Evolutionary conservation across 108 stramenopile species (phyloP).

Genomic region (Fistulifera solaris): DNA sequence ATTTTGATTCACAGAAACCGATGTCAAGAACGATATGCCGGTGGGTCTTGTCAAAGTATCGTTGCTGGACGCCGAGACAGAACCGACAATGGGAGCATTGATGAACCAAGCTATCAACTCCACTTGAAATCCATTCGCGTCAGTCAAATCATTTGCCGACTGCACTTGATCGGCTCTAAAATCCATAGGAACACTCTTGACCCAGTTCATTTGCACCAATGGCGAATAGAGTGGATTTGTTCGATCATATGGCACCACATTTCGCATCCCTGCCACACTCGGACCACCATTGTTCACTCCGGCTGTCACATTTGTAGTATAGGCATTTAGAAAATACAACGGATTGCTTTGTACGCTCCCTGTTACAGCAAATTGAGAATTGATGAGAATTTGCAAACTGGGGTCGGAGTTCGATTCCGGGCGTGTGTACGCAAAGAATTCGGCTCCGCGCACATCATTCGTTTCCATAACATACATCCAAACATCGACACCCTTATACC

Average conservation of each 20-base stretch:
- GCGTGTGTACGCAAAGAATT: constrained; percentile 10
- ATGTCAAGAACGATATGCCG: neutral
- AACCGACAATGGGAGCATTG: constrained; percentile 21
- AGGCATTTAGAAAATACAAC: constrained; percentile 20
- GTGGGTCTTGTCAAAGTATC: constrained; percentile 2
- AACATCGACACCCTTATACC: constrained; percentile 13
- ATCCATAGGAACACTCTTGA: constrained; percentile 16
- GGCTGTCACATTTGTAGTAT: constrained; percentile 5
- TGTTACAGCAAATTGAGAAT: constrained; percentile 3
- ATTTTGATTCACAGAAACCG: neutral
- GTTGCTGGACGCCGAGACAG: constrained; percentile 2
- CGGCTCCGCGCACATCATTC: constrained; percentile 9
- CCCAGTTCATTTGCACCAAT: constrained; percentile 22
- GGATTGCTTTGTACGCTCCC: constrained; percentile 12
- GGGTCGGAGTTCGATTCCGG: neutral
- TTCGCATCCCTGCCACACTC: constrained; percentile 12
- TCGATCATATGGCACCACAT: constrained; percentile 19
- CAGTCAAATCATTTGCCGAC: neutral
- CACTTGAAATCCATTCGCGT: constrained; percentile 14
- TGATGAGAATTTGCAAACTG: constrained; percentile 4
- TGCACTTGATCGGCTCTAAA: constrained; percentile 17
- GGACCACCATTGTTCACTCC: constrained; percentile 13
- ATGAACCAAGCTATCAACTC: constrained; percentile 14
- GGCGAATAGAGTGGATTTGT: constrained; percentile 17
- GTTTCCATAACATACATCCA: constrained; percentile 18